Conservation (phyloP, 2,329 filamentous ascomycete species). For the Xylogone sp. region DNA sequence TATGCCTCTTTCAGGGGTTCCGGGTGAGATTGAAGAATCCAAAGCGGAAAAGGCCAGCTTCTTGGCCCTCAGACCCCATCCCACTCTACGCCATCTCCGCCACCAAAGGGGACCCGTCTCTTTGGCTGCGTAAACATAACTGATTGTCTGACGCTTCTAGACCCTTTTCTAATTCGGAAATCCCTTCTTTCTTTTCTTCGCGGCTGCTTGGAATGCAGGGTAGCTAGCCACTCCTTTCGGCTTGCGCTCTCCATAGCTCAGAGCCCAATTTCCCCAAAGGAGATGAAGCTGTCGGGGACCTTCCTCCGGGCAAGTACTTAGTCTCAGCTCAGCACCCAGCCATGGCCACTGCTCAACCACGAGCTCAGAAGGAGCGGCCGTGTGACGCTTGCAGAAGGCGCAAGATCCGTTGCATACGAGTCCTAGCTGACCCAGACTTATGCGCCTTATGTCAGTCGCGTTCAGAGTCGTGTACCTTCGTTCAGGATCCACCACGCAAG, state of each 20-base stretch:
- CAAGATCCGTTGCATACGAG: constrained; percentile 54
- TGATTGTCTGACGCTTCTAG: background rate
- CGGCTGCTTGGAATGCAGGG: background rate
- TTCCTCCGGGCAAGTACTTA: background rate
- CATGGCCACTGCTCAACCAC: background rate
- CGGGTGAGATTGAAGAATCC: background rate
- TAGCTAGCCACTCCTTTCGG: background rate
- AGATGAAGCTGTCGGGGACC: background rate
- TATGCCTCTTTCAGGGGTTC: background rate
- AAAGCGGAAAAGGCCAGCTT: background rate
- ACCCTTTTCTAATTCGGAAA: background rate
- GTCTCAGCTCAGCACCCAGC: background rate
- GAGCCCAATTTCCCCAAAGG: background rate
- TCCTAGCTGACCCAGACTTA: constrained; percentile 65
- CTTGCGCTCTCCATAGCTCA: background rate
- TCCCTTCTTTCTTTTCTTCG: background rate
- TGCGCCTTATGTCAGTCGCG: constrained; percentile 75
- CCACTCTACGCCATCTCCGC: background rate
- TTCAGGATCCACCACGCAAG: constrained; percentile 68
- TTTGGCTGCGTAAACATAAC: background rate
- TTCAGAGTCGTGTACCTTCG: constrained; percentile 73
- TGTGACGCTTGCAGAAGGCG: constrained; percentile 49
- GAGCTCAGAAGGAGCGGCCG: constrained; percentile 63
- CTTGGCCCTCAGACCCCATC: background rate
- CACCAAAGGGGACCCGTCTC: background rate